Evolutionary conservation across 1,139 yeast genomes (phyloP), one percentile per base, ranked within the genome.

Genomic region (Geotrichum cucujoidarum): DNA sequence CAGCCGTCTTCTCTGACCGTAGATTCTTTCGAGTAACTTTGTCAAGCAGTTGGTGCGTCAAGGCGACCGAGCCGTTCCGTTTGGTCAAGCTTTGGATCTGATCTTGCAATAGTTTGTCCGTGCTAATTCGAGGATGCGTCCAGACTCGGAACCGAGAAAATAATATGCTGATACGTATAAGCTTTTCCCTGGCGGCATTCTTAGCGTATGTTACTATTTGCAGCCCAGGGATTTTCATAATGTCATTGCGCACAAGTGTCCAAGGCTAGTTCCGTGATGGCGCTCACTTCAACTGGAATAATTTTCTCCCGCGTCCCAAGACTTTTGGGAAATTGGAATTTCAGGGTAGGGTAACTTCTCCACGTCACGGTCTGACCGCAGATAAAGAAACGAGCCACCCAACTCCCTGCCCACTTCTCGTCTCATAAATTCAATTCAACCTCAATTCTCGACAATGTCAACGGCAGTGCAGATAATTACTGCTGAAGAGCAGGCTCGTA

Each of bases 401-500:
- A 37, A 14, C 31, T 40, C 21, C 36, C 30, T n/a, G n/a, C 18
- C 25, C 27, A 14, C n/a, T 30, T 7, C 30, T 18, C 24, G 24
- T 16, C 32, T 24, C n/a, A 6, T 22, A 24, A 36, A 38, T 14
- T 38, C 27, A 38, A 38, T 38, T 38, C 16, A 41, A 16, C n/a
- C 5, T 20, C 18, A 21, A 34, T 13, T 20, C 20, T 30, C 5
- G 14, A 39, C 35, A 34, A 49, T 49, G 52, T 49, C 52, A 14
- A 49, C 46, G 7, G 52, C 49, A 16, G 49, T 46, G 22, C 49
- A 42, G 39, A 33, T 46, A 18, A 49, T 50, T 29, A 47, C 50
- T 10, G 45, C 47, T 21, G 53, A 50, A 27, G 53, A 50, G 25
- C 53, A 50, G 47, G 47, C 53, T 2, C 47, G 45, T 6, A 40